Conservation (phyloP, 768 basidiomycete species). For the Lactifluus echinatus region DNA sequence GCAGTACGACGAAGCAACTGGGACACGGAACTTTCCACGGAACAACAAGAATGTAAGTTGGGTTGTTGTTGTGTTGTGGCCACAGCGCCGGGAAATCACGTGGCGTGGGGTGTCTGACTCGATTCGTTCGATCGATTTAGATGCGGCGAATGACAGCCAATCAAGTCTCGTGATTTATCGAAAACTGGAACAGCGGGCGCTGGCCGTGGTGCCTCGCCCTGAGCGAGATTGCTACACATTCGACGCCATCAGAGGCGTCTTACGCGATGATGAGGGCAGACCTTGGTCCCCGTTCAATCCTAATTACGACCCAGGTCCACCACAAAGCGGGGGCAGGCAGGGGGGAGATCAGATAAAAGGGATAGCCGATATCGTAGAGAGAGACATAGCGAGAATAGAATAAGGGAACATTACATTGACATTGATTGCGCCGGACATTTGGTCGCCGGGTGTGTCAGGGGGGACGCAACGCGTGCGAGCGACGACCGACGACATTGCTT, state of each 20-base stretch:
- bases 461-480: no score
- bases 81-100: no score
- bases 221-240: slow-evolving; percentile 46
- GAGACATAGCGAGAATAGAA: no score
- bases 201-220: slow-evolving; percentile 30
- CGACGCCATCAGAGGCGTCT: slow-evolving; percentile 38
- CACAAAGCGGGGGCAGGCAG: slow-evolving; percentile 26
- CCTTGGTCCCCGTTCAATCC: slow-evolving; percentile 55
- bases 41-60: slow-evolving; percentile 54
- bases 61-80: no score
- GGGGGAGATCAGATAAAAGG: no score
- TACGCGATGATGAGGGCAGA: slow-evolving; percentile 31
- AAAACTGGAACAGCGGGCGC: slow-evolving; percentile 37
- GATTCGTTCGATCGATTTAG: slow-evolving; percentile 31
- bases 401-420: no score
- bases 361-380: no score
- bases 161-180: slow-evolving; percentile 49
- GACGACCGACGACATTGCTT: no score
- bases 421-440: no score
- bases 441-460: no score
- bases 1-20: slow-evolving; percentile 60
- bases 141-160: slow-evolving; percentile 67
- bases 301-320: slow-evolving; percentile 63
- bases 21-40: slow-evolving; percentile 39
- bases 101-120: no score